phyloP scores from a whole-genome alignment of 2,329 filamentous ascomycete genomes.

The Drechslerella coelobrocha region DNA sequence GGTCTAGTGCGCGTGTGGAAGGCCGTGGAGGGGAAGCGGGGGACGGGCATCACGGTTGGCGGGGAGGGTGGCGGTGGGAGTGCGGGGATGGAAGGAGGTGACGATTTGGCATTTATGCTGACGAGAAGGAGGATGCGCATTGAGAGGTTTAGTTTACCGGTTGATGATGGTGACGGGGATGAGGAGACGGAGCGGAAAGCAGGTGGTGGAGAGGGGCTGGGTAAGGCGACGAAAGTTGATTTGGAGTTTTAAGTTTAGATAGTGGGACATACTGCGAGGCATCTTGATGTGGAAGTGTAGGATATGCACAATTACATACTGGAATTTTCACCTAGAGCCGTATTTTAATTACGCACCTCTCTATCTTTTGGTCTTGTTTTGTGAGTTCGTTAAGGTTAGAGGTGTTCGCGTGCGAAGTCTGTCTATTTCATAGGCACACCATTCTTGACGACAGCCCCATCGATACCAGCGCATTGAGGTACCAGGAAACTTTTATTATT shows the following conservation, averaged over 20 bases:
- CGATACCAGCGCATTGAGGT: no score
- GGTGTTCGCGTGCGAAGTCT: background rate
- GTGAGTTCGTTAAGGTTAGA: background rate
- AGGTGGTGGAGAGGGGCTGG: slow-evolving; percentile 62
- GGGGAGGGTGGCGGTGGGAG: slow-evolving; percentile 79
- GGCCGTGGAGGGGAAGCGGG: slow-evolving; percentile 70
- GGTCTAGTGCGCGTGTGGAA: slow-evolving; percentile 84
- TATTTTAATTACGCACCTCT: no score
- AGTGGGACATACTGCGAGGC: background rate
- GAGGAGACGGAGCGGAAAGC: slow-evolving; percentile 57
- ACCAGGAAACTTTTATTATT: no score
- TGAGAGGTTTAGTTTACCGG: slow-evolving; percentile 86
- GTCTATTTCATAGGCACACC: slow-evolving; percentile 45
- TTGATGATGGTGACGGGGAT: slow-evolving; percentile 73
- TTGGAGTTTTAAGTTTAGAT: slow-evolving; percentile 71
- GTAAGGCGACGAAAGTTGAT: slow-evolving; percentile 70
- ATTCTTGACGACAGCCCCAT: slow-evolving; percentile 7
- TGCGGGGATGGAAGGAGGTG: slow-evolving; percentile 72
- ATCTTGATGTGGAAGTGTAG: background rate
- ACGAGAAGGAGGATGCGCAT: slow-evolving; percentile 84
- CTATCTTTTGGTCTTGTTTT: background rate
- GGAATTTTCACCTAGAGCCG: no score
- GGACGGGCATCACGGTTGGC: slow-evolving; percentile 27
- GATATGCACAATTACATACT: no score
- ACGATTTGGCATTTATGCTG: slow-evolving; percentile 89